A percentile compares a stretch with the other conserved stretches of the same genome.
Evolutionary conservation across 768 basidiomycete species (phyloP).

Genomic region (Lentinula boryana): DNA sequence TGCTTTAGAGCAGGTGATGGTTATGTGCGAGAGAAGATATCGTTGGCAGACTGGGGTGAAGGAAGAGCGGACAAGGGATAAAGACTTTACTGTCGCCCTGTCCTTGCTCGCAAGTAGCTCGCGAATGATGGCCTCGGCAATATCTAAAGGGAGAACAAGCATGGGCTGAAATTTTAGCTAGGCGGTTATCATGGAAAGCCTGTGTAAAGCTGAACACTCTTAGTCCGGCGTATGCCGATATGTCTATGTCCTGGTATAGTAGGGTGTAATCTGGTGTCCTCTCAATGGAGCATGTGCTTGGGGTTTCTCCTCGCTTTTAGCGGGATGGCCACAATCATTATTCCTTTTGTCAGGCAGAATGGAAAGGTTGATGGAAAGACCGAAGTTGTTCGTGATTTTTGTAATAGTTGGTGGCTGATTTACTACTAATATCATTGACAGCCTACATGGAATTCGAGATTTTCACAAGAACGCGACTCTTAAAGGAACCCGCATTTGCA

Average conservation of each 20-base stretch:
- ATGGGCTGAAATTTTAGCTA: not conserved
- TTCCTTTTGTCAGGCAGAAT: not conserved
- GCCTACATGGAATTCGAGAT: not conserved
- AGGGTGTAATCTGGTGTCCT: too few relatives aligned
- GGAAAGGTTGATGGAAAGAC: not conserved
- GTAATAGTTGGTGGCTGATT: not conserved
- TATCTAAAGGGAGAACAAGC: not conserved
- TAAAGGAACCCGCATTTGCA: too few relatives aligned
- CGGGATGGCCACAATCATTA: not conserved
- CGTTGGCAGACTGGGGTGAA: not conserved
- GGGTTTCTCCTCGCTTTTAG: not conserved
- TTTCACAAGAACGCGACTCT: too few relatives aligned
- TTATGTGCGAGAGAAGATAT: not conserved
- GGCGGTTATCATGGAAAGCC: not conserved
- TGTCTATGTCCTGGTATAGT: too few relatives aligned
- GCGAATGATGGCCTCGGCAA: not conserved
- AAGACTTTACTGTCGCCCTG: not conserved
- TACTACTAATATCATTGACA: not conserved
- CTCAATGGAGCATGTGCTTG: not conserved
- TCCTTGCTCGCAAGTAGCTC: not conserved
- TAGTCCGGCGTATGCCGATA: not conserved
- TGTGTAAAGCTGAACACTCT: not conserved
- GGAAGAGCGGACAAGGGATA: conserved; percentile 2
- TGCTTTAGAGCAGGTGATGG: not conserved
- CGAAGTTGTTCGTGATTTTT: too few relatives aligned